Base-by-base conservation (phyloP, 768 basidiomycete species). In the Hebeloma cylindrosporum region DNA sequence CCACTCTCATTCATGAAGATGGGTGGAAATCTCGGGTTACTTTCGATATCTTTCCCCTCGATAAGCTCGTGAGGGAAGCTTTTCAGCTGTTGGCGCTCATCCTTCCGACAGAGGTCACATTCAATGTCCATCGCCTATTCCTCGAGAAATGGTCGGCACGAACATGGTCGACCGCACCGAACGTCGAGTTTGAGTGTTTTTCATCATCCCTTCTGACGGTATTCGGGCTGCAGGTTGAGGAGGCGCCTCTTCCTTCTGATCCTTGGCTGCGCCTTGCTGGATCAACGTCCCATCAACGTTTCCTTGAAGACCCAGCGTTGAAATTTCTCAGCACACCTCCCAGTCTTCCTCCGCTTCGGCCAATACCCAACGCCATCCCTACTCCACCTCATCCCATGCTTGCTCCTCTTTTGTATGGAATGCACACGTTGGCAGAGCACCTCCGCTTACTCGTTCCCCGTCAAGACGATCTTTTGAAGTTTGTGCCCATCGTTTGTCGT, bases 391-490 rank as follows among this genome's bases (percentile, higher is more conserved):
- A 79, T 38, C 61, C 62, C 16, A 61, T 77, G 11, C 66, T 84
- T 11, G 78, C 78, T 0, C 78, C 79, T 1, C 70, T 85, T 20
- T 68, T 94, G 9, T 79, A 83, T 47, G 85, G 82, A 0, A 64
- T 98, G 1, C 93, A 97, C 59, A 78, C 83, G 32, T 72, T 95
- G 2, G 92, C 77, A 0, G 90, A 88, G 58, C 77, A 85, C 45
- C 61, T 85, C 23, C 76, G 83, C 11, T 67, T 89, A 2, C 67
- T 73, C n/a, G 63, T 79, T 9, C 68, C 78, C 47, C 70, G 74
- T 16, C 81, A 83, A 34, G 65, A 74, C 31, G 74, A 75, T 2
- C 68, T 93, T 27, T 55, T 75, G 30, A 64, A 69, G 40, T 67
- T 93, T 7, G 82, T 74, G 7, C 78, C 81, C 6, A 52, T 88